Evolutionary conservation across 371 early-diverging fungal species (phyloP), one percentile per base, ranked within the genome.

Genomic region (Catenaria anguillulae): DNA sequence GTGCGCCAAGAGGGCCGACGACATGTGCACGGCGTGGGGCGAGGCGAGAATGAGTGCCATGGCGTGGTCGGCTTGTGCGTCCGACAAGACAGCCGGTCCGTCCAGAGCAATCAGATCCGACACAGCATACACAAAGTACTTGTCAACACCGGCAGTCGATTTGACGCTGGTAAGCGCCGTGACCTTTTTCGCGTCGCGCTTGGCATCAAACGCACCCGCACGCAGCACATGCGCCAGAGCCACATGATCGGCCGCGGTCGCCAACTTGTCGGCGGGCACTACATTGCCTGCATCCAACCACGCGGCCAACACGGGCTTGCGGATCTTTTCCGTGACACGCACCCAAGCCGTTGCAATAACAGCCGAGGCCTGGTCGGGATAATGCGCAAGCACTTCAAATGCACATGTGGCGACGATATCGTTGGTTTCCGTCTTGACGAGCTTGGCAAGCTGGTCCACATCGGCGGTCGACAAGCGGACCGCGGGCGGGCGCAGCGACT

Each of bases 311-410:
- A 58, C 43, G 0, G 0, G 40, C 24, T 42, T 35, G 29, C 59
- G 59, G 43, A 58, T 19, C 43, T 58, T 58, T 8, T 58, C 59
- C 29, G 31, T 58, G 37, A 58, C 59, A 17, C 59, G 59, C 29
- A 45, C 0, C 59, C 59, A 58, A 10, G 59, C 29, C 17, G 33
- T 40, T 13, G 12, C 26, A 15, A 58, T 29, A 8, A 12, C 24
- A 19, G n/a, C 40, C 29, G 40, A 13, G 17, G 4, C 10, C 10
- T 17, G 40, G 40, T 40, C 40, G 10, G 40, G 17, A 17, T n/a
- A 40, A n/a, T n/a, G 6, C 6, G 40, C 36, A 4, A 58, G 59
- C 24, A 58, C 13, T 29, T 58, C 40, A 45, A 33, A 58, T 4
- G 15, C 29, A 26, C 13, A 8, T 2, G 29, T 26, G 31, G 59